Evolutionary conservation across 805 yeast species (phyloP), one percentile per base, ranked within the genome.

Genomic region (Wickerhamomyces hampshirensis): DNA sequence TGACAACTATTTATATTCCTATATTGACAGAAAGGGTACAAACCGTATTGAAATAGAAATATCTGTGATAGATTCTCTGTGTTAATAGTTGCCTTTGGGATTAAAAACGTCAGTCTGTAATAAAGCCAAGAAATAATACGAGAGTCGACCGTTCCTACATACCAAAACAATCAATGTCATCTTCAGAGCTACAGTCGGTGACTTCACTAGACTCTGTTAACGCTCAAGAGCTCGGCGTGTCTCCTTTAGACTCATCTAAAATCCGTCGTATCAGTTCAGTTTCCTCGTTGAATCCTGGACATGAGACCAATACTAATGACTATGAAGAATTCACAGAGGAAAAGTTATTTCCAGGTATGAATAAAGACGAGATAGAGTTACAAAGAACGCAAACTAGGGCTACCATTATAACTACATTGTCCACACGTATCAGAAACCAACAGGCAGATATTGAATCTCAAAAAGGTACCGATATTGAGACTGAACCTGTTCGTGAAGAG

Each of bases 381-480:
- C 57, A 53, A 17, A 60, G 81, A 33, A 63, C 68, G 7, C 59
- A 58, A 18, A 71, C 79, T 1, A 56, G 65, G 28, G 63, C 59
- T 18, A 66, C 77, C 0, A 66, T 75, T 26, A 50, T 70, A 17
- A 58, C 58, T n/a, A 57, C 67, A 1, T 51, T 50, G 10, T 40
- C 50, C 26, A 55, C 40, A 28, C 45, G 49, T 39, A 48, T 37
- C 31, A 35, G 44, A 8, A 53, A 44, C 15, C 62, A 51, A 17
- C 42, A 47, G 10, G 58, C 29, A 6, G 28, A 18, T 13, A 33
- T 21, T 9, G 24, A 19, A 10, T 13, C 17, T 15, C 10, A 19
- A 6, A 21, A n/a, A 18, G 19, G 23, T 14, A 23, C 28, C 12
- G 7, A 21, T 21, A 8, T 11, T 6, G 40, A 24, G 12, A 30